These are phyloP conservation scores for Fusarium sp. DNA, from an alignment of 2,329 filamentous ascomycete genomes.

Conservation along the genomic window DNA sequence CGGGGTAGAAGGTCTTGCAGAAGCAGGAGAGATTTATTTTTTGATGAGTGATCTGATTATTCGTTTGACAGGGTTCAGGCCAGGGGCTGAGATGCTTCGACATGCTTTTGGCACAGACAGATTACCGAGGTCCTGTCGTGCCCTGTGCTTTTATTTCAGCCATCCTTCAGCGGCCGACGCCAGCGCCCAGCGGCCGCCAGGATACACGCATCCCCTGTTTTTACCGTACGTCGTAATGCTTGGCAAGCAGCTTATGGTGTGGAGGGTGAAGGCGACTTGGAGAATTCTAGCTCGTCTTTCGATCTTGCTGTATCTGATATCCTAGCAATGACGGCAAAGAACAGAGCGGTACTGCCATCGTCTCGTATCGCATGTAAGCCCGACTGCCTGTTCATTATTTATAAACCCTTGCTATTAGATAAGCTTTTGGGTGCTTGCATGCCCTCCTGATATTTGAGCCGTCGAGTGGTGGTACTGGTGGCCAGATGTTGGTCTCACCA, in stretches of 20 bases:
- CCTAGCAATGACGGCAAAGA: too few relatives aligned
- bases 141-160: slow-evolving; percentile 27
- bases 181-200: slow-evolving; percentile 40
- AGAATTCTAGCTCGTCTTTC: slow-evolving; percentile 41
- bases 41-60: slow-evolving; percentile 36
- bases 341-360: too few relatives aligned
- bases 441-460: slow-evolving; percentile 6
- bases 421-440: slow-evolving; percentile 1
- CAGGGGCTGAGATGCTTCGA: slow-evolving; percentile 28
- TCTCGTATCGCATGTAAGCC: too few relatives aligned
- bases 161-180: slow-evolving; percentile 42
- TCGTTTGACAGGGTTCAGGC: slow-evolving; percentile 18
- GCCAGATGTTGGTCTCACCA: too few relatives aligned
- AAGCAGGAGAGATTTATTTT: slow-evolving; percentile 31
- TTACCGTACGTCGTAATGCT: slow-evolving; percentile 5
- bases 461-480: neutral
- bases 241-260: slow-evolving; percentile 30
- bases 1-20: slow-evolving; percentile 47
- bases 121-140: slow-evolving; percentile 39
- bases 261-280: slow-evolving; percentile 29
- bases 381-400: too few relatives aligned
- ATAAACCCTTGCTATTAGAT: neutral
- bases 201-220: slow-evolving; percentile 14
- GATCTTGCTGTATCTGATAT: too few relatives aligned
- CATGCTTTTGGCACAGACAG: slow-evolving; percentile 22